Conservation (phyloP, 371 early-diverging fungal species). For the Actinomucor elegans region DNA sequence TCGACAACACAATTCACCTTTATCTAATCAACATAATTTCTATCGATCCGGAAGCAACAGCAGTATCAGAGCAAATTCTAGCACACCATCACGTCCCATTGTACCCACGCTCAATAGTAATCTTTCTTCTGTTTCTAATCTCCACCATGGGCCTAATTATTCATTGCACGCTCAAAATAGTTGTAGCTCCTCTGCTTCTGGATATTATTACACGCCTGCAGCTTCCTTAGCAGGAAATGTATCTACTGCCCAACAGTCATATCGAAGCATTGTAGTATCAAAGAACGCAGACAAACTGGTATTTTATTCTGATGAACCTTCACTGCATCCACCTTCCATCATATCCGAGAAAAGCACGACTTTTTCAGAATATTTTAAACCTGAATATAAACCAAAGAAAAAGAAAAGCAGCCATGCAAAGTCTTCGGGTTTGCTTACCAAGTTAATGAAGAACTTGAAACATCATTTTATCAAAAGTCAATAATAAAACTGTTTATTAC, state of each 20-base stretch:
- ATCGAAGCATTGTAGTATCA: constrained; percentile 1
- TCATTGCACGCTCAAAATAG: too few species aligned
- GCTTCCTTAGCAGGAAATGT: not conserved
- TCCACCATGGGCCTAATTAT: too few species aligned
- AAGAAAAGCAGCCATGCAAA: not conserved
- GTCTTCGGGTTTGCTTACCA: not conserved
- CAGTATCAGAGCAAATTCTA: too few species aligned
- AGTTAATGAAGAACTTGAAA: constrained; percentile 7
- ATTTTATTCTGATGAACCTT: not conserved
- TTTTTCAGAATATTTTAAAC: constrained; percentile 7
- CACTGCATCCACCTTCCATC: not conserved
- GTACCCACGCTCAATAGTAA: too few species aligned
- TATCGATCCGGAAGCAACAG: too few species aligned
- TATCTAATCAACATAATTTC: too few species aligned
- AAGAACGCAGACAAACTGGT: constrained; percentile 1
- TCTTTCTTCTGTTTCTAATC: too few species aligned
- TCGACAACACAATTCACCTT: too few species aligned
- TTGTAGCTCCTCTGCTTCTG: not conserved
- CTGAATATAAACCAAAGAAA: not conserved
- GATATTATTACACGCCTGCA: not conserved
- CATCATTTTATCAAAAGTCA: constrained; percentile 8
- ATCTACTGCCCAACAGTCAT: not conserved
- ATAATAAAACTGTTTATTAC: too few species aligned
- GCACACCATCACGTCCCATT: too few species aligned
- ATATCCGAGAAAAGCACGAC: not conserved